These are phyloP conservation scores for Ustilago trichophora DNA, from an alignment of 1,284 basidiomycete genomes.

Conservation along the genomic window DNA sequence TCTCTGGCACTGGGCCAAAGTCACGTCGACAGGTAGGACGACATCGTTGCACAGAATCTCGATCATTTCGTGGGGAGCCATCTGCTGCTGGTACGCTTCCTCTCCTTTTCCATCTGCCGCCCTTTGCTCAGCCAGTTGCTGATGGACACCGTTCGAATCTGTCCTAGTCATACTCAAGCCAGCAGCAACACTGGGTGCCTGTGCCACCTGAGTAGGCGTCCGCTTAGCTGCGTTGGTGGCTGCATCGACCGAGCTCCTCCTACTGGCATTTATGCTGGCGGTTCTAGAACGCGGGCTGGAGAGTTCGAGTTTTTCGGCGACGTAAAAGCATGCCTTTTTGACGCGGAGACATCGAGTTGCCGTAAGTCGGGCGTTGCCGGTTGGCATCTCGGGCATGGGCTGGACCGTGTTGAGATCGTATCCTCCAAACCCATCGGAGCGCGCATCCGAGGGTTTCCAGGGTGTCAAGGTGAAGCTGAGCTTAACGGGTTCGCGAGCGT, in stretches of 20 bases:
- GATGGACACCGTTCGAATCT: no score
- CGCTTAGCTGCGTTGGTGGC: constrained; percentile 8
- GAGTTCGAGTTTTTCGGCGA: constrained; percentile 85
- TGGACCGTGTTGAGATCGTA: constrained; percentile 14
- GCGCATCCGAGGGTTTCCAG: constrained; percentile 66
- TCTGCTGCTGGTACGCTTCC: background rate
- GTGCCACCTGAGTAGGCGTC: no score
- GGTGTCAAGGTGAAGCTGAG: constrained; percentile 85
- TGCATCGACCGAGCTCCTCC: constrained; percentile 23
- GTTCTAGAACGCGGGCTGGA: constrained; percentile 25
- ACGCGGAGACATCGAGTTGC: constrained; percentile 85
- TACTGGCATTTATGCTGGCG: constrained; percentile 40
- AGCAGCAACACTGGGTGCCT: no score
- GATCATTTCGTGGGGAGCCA: constrained; percentile 77
- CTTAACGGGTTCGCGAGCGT: constrained; percentile 35
- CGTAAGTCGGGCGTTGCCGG: constrained; percentile 83
- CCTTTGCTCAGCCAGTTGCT: no score
- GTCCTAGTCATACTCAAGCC: constrained; percentile 36
- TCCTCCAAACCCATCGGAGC: constrained; percentile 39
- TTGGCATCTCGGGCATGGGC: constrained; percentile 59
- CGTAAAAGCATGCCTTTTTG: constrained; percentile 83
- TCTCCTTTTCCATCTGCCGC: no score
- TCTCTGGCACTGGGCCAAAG: constrained; percentile 72
- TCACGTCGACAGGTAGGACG: constrained; percentile 82
- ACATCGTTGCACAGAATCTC: constrained; percentile 88